A percentile compares a stretch with the other conserved stretches of the same genome.
phyloP scores from a whole-genome alignment of 2,329 filamentous ascomycete species.

The Pyrenophora graminea region DNA sequence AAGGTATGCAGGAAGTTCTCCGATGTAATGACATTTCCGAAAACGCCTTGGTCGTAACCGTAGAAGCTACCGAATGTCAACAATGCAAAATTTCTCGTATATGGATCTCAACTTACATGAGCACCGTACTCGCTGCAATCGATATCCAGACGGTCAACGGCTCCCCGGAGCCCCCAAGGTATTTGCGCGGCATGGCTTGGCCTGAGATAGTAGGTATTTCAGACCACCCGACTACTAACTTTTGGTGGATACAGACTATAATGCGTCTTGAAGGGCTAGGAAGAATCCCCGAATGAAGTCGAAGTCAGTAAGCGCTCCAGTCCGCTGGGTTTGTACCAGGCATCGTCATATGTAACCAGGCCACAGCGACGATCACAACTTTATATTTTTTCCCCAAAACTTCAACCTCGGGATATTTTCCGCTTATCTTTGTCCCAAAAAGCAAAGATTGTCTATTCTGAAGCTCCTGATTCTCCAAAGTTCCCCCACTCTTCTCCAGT shows the following conservation, averaged over 20 bases:
- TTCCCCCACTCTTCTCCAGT: slow-evolving; percentile 8
- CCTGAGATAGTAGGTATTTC: neutral
- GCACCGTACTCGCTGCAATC: slow-evolving; percentile 55
- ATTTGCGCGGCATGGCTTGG: slow-evolving; percentile 51
- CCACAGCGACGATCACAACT: slow-evolving; percentile 6
- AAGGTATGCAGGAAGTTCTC: slow-evolving; percentile 39
- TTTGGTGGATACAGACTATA: neutral
- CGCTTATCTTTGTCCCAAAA: slow-evolving; percentile 15
- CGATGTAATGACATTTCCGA: slow-evolving; percentile 43
- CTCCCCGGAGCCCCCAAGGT: slow-evolving; percentile 57
- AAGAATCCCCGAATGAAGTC: neutral
- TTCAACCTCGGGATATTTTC: slow-evolving; percentile 9
- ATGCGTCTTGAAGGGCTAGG: neutral
- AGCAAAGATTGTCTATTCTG: neutral
- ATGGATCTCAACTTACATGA: slow-evolving; percentile 36
- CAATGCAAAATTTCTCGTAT: neutral
- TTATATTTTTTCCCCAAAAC: slow-evolving; percentile 13
- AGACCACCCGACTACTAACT: neutral
- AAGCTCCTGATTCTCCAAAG: slow-evolving; percentile 5
- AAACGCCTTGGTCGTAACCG: slow-evolving; percentile 46
- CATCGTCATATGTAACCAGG: neutral
- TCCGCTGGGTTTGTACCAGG: slow-evolving; percentile 9
- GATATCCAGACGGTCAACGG: slow-evolving; percentile 59
- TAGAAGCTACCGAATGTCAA: slow-evolving; percentile 46
- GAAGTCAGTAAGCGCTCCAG: neutral